Evolutionary conservation across 2,329 filamentous ascomycete genomes (phyloP), one percentile per base, ranked within the genome.

Genomic region (Phialophora chinensis): DNA sequence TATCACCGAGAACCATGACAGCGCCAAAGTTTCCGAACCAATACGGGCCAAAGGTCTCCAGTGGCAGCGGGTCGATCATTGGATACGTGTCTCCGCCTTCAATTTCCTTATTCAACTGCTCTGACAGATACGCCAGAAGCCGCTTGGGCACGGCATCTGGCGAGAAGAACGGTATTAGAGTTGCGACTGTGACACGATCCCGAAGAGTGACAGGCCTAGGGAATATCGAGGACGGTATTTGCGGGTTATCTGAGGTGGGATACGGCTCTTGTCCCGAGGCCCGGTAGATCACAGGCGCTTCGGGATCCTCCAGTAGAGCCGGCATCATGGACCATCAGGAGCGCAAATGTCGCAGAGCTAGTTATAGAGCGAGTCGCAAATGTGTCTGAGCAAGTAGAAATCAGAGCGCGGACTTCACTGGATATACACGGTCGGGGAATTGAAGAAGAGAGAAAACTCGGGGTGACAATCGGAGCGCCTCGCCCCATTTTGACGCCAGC

Each of bases 21-120:
- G 91, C 92, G 55, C 87, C 92, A 75, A 96, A 96, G 78, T 93
- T 92, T 74, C 92, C 90, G 77, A 97, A 94, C 93, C 93, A 97
- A 80, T 96, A 95, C 61, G 86, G 82, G 10, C 88, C 89, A 75
- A 96, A 97, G 69, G 85, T 86, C 23, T 91, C 87, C n/a, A 90
- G 81, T 4, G 89, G 82, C 79, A 96, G 87, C 20, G 88, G 83
- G 60, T 93, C 89, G 73, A 90, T 87, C 90, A 96, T 94, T 25
- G 93, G 92, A 77, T 96, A 96, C 1, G 93, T 96, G 77, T 96
- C 92, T 64, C 93, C 93, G 78, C 92, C 91, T 75, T 95, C 91
- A 74, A 97, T 95, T 79, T 96, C 93, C 79, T 91, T 90, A 77
- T 93, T 94, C 73, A 96, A 85, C 79, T 95, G 90, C 74, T 92